Evolutionary conservation across 106 monocot species (phyloP).

Genomic region (Platanthera zijinensis): DNA sequence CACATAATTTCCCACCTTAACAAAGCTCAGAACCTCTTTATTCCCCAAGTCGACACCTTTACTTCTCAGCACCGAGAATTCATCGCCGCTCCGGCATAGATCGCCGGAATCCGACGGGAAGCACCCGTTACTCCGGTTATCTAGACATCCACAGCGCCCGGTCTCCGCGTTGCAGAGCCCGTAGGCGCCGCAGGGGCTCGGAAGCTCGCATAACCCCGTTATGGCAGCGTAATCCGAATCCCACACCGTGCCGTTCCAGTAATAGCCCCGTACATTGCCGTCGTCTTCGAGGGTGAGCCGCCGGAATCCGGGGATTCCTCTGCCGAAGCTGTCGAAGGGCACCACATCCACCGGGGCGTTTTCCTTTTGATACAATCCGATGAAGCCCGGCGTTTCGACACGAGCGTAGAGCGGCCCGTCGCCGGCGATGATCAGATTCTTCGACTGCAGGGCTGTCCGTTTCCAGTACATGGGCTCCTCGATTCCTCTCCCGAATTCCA

Average conservation of each 20-base stretch:
- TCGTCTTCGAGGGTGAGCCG: slow-evolving; percentile 70
- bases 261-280: slow-evolving; percentile 60
- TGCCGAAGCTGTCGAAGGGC: slow-evolving; percentile 65
- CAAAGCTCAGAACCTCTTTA: slow-evolving; percentile 39
- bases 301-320: slow-evolving; percentile 29
- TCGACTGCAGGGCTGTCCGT: slow-evolving; percentile 50
- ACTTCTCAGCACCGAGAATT: slow-evolving; percentile 39
- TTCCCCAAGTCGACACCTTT: slow-evolving; percentile 71
- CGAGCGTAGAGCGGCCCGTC: slow-evolving; percentile 53
- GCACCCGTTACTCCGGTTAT: slow-evolving; percentile 23
- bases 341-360: slow-evolving; percentile 43
- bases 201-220: slow-evolving; percentile 31
- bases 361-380: slow-evolving; percentile 76
- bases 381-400: slow-evolving; percentile 42
- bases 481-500: slow-evolving; percentile 9
- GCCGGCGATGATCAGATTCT: slow-evolving; percentile 32
- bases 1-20: slow-evolving; percentile 28
- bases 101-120: slow-evolving; percentile 19
- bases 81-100: slow-evolving; percentile 25
- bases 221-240: slow-evolving; percentile 32
- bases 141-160: slow-evolving; percentile 20
- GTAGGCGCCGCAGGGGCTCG: slow-evolving; percentile 48
- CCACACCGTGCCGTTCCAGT: slow-evolving; percentile 46
- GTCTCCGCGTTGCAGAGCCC: slow-evolving; percentile 31
- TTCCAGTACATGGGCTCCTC: slow-evolving; percentile 54